These are phyloP conservation scores for Lotmaria passim DNA, from an alignment of 208 protist genomes.

Conservation along the genomic window DNA sequence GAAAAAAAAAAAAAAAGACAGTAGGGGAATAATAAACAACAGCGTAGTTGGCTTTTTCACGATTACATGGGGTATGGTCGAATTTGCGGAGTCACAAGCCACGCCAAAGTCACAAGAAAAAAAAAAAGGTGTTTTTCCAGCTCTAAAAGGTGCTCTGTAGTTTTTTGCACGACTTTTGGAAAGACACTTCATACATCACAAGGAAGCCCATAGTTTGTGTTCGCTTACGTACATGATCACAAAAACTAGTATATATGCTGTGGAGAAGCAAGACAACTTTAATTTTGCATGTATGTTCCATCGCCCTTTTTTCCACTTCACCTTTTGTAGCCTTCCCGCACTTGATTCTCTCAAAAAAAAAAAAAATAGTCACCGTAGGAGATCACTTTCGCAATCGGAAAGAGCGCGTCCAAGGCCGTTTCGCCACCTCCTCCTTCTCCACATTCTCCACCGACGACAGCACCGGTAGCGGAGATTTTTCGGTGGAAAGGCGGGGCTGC, in stretches of 20 bases:
- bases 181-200: not conserved
- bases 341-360: too few species aligned
- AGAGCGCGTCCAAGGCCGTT: not conserved
- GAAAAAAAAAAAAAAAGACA: too few species aligned
- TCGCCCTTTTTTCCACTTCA: not conserved
- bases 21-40: too few species aligned
- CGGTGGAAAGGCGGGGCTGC: slow-evolving; percentile 9
- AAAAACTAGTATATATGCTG: too few species aligned
- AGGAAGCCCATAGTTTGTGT: not conserved
- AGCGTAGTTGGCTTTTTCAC: too few species aligned
- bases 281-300: not conserved
- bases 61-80: too few species aligned
- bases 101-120: too few species aligned
- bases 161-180: not conserved
- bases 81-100: too few species aligned
- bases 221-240: not conserved
- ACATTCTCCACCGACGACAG: slow-evolving; percentile 17
- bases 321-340: too few species aligned
- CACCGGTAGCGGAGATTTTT: not conserved
- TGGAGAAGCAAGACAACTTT: not conserved
- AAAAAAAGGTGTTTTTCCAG: too few species aligned
- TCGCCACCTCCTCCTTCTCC: slow-evolving; percentile 1
- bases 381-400: slow-evolving; percentile 1
- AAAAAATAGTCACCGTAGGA: not conserved
- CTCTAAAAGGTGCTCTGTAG: not conserved